phyloP scores from a whole-genome alignment of 208 protist species.

The Leishmania mexicana region DNA sequence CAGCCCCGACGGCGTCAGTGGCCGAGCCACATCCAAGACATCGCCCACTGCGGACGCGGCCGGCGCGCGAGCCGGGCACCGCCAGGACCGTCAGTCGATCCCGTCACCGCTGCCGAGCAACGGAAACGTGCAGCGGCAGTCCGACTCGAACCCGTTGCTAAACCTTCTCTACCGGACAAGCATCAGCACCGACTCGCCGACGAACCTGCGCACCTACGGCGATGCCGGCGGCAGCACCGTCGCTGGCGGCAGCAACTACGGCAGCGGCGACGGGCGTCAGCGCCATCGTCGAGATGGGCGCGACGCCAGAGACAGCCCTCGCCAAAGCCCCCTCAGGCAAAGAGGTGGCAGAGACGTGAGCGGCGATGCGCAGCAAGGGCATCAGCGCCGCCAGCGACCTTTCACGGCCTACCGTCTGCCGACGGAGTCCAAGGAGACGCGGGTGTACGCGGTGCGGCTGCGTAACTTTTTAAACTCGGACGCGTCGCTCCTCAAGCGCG shows the following conservation, averaged over 20 bases:
- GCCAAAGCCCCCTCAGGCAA: background rate
- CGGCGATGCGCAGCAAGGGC: background rate
- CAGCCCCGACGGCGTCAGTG: background rate
- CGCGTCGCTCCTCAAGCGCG: slow-evolving; percentile 31
- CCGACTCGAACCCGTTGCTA: background rate
- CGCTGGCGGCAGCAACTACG: background rate
- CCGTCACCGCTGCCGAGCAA: background rate
- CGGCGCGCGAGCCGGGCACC: background rate
- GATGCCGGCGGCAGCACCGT: slow-evolving; percentile 2
- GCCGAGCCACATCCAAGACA: background rate
- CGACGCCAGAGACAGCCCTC: background rate
- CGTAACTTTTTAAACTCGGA: slow-evolving; percentile 33
- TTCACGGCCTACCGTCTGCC: slow-evolving; percentile 16
- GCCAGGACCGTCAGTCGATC: too few relatives aligned
- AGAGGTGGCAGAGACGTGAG: background rate
- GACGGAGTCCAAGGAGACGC: slow-evolving; percentile 49
- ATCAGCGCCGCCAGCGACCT: background rate
- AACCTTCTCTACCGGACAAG: background rate
- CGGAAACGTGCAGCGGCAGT: background rate
- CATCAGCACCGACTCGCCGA: background rate
- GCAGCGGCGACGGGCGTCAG: background rate
- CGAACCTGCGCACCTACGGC: background rate
- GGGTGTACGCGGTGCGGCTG: slow-evolving; percentile 53
- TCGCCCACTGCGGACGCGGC: background rate
- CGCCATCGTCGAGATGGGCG: background rate